Conservation (phyloP, 768 basidiomycete species). For the Obba rivulosa region DNA sequence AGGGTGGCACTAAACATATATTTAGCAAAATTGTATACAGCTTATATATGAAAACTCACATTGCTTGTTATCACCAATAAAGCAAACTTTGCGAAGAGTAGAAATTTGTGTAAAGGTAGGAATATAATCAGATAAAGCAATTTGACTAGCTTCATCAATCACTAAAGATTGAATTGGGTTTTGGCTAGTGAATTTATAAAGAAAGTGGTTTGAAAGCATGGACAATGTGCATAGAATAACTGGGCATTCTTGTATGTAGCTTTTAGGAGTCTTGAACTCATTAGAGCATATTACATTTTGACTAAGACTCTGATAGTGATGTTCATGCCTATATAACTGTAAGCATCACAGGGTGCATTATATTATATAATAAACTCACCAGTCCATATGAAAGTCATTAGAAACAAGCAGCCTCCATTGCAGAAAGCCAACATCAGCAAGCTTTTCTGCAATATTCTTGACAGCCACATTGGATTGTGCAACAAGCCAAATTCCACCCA, state of each 20-base stretch:
- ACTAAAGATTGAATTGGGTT: conserved; percentile 26
- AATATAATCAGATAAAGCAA: conserved; percentile 26
- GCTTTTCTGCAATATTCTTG: conserved; percentile 84
- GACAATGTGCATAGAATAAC: conserved; percentile 73
- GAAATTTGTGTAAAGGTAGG: conserved; percentile 21
- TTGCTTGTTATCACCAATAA: conserved; percentile 39
- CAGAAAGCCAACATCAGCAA: conserved; percentile 46
- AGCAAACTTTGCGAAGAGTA: conserved; percentile 30
- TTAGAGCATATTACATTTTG: conserved; percentile 48
- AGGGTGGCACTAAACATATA: conserved; percentile 62
- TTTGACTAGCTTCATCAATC: conserved; percentile 32
- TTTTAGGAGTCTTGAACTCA: conserved; percentile 21
- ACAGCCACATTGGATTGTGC: conserved; percentile 87
- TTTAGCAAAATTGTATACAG: background rate
- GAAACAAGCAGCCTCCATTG: conserved; percentile 72
- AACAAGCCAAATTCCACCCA: conserved; percentile 65
- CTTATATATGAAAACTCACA: conserved; percentile 21
- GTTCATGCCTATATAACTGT: conserved; percentile 67
- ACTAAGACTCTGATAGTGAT: conserved; percentile 52
- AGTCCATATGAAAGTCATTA: conserved; percentile 55
- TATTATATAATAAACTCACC: conserved; percentile 42
- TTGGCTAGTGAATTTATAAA: conserved; percentile 18
- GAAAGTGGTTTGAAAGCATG: conserved; percentile 55
- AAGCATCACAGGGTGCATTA: no score
- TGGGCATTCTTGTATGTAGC: conserved; percentile 33